Percentiles rank a stretch among this genome's conserved stretches.
phyloP scores from a whole-genome alignment of 2,329 filamentous ascomycete species.

The Stemphylium lycopersici region DNA sequence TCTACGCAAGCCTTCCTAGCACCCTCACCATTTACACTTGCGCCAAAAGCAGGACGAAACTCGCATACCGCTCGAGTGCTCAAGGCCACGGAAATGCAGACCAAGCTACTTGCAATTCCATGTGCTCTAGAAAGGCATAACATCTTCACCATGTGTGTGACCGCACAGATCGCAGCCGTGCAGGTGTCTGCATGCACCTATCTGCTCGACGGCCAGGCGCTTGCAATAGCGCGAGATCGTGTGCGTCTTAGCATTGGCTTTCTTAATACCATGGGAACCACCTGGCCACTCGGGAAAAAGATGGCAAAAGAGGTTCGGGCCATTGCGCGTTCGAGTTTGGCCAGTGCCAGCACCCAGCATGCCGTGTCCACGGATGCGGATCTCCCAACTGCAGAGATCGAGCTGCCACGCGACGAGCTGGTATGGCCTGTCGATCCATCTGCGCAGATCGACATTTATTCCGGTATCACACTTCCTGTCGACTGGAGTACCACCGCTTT shows the following conservation, averaged over 20 bases:
- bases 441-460: conserved; percentile 42
- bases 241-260: conserved; percentile 80
- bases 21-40: conserved; percentile 57
- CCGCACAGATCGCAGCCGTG: conserved; percentile 35
- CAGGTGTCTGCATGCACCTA: conserved; percentile 68
- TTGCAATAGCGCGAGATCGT: conserved; percentile 71
- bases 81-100: conserved; percentile 76
- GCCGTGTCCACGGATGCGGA: conserved; percentile 15
- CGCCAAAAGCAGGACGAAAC: conserved; percentile 50
- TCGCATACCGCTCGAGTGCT: conserved; percentile 79
- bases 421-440: conserved; percentile 38
- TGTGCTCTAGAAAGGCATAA: conserved; percentile 74
- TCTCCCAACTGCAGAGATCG: conserved; percentile 23
- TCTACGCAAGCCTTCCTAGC: conserved; percentile 64
- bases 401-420: conserved; percentile 39
- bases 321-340: conserved; percentile 72
- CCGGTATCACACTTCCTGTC: conserved; percentile 33
- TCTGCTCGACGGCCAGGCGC: conserved; percentile 57
- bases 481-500: conserved; percentile 25
- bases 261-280: conserved; percentile 67
- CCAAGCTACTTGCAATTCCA: conserved; percentile 74
- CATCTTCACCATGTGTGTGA: conserved; percentile 37
- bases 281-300: conserved; percentile 73
- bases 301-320: conserved; percentile 76
- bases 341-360: conserved; percentile 13